These are phyloP conservation scores for Phytophthora vignae DNA, from an alignment of 352 stramenopile species.

Conservation along the genomic window DNA sequence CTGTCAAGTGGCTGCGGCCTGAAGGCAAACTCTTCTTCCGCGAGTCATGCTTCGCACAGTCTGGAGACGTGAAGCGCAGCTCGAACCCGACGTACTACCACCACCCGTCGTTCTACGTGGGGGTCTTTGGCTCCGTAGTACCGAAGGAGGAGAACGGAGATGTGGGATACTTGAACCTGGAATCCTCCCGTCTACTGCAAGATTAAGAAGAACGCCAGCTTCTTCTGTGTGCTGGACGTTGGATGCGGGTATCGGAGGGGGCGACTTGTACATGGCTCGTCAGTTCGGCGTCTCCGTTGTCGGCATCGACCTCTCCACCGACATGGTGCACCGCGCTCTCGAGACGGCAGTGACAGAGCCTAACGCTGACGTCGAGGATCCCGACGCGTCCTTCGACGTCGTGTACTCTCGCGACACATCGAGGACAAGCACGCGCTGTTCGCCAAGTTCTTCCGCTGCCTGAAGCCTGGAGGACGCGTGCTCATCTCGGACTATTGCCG, in stretches of 20 bases:
- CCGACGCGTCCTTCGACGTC: constrained; percentile 72
- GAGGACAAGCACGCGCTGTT: constrained; percentile 70
- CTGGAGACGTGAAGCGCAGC: constrained; percentile 64
- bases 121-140: constrained; percentile 57
- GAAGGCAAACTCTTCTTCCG: constrained; percentile 75
- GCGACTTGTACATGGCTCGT: constrained; percentile 91
- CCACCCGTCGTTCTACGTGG: constrained; percentile 72
- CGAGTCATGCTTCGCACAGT: constrained; percentile 75
- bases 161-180: constrained; percentile 67
- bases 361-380: constrained; percentile 59
- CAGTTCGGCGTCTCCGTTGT: constrained; percentile 85
- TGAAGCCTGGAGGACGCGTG: constrained; percentile 69
- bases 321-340: constrained; percentile 80
- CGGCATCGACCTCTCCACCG: constrained; percentile 77
- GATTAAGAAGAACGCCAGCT: constrained; percentile 88
- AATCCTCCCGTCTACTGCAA: constrained; percentile 77
- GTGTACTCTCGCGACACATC: constrained; percentile 83
- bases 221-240: constrained; percentile 91
- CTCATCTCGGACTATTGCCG: constrained; percentile 81
- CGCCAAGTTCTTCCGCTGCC: constrained; percentile 68
- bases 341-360: constrained; percentile 64
- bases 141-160: constrained; percentile 48
- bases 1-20: constrained; percentile 67
- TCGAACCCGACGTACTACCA: constrained; percentile 75
- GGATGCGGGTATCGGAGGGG: constrained; percentile 92